phyloP scores from a whole-genome alignment of 2,329 filamentous ascomycete genomes.

The Aureobasidium sp. region DNA sequence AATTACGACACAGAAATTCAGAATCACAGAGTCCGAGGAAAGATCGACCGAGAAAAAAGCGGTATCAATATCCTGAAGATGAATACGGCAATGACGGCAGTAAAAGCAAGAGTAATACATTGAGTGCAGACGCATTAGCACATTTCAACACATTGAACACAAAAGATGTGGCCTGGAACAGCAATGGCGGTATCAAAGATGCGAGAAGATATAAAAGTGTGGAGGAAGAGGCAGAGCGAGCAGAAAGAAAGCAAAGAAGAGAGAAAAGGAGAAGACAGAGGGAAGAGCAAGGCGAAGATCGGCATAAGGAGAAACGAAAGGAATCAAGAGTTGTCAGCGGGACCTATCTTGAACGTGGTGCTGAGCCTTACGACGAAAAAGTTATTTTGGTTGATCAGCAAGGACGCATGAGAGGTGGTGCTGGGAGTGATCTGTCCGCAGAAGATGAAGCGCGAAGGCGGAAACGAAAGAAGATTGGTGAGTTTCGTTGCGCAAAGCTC shows the following conservation, averaged over 20 bases:
- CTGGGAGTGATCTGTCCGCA: slow-evolving; percentile 23
- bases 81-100: neutral
- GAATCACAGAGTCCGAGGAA: neutral
- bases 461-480: slow-evolving; percentile 55
- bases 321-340: slow-evolving; percentile 39
- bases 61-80: neutral
- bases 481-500: slow-evolving; percentile 23
- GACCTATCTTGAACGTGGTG: slow-evolving; percentile 36
- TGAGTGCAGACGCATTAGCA: slow-evolving; percentile 55
- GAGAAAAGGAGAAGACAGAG: slow-evolving; percentile 41
- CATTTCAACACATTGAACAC: slow-evolving; percentile 49
- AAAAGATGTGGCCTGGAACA: slow-evolving; percentile 11
- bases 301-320: slow-evolving; percentile 20
- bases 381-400: slow-evolving; percentile 33
- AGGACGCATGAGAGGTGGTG: slow-evolving; percentile 37
- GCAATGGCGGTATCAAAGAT: slow-evolving; percentile 5
- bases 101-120: slow-evolving; percentile 27
- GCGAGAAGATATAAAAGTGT: slow-evolving; percentile 7
- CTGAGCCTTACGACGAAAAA: slow-evolving; percentile 34
- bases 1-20: neutral
- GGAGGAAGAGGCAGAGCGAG: slow-evolving; percentile 8
- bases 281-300: slow-evolving; percentile 6
- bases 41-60: neutral
- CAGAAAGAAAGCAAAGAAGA: slow-evolving; percentile 22
- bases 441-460: slow-evolving; percentile 36